A percentile compares a stretch with the other conserved stretches of the same genome.
Evolutionary conservation across 1,284 basidiomycete genomes (phyloP).

Genomic region (Sanghuangporus sanghuang): DNA sequence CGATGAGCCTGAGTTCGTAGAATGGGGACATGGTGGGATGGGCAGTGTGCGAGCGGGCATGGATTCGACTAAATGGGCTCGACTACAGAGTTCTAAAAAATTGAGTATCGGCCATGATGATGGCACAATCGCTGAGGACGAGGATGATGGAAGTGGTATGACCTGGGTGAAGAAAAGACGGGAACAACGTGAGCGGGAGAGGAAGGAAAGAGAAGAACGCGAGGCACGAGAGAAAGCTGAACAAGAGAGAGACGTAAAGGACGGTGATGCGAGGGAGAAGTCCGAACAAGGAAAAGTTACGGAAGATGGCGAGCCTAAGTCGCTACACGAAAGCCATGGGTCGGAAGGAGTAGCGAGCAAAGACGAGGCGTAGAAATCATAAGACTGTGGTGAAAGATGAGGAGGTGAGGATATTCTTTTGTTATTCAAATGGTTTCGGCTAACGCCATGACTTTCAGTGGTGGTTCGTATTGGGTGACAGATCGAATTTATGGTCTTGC

Average conservation of each 20-base stretch:
- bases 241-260: conserved; percentile 37
- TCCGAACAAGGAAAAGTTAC: background rate
- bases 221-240: conserved; percentile 21
- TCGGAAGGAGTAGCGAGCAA: background rate
- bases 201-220: conserved; percentile 15
- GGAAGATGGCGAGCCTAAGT: background rate
- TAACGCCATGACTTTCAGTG: too few species aligned
- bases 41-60: conserved; percentile 49
- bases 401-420: too few species aligned
- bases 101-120: conserved; percentile 26
- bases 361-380: background rate
- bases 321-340: background rate
- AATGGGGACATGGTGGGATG: conserved; percentile 85
- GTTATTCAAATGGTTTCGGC: too few species aligned
- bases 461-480: too few species aligned
- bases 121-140: conserved; percentile 35
- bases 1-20: conserved; percentile 71
- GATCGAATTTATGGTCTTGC: too few species aligned
- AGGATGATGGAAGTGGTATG: conserved; percentile 71
- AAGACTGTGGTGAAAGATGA: background rate
- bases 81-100: conserved; percentile 28
- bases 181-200: conserved; percentile 47
- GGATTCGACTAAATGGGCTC: conserved; percentile 32
- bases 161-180: conserved; percentile 59
- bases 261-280: conserved; percentile 23